Conservation (phyloP, 345 rosid genomes). For the Populus ilicifolia region DNA sequence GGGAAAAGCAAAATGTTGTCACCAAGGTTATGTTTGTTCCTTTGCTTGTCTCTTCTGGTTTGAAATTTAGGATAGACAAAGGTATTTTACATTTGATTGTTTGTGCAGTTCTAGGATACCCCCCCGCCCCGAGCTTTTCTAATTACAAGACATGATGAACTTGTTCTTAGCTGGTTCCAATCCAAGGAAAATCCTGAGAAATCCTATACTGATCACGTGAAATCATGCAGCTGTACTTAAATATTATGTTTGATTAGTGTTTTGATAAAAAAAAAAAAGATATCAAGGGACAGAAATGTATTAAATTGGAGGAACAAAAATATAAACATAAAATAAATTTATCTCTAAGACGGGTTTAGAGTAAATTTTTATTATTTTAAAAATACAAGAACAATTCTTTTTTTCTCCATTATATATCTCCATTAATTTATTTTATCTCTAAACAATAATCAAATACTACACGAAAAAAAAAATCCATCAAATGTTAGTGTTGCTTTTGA, state of each 20-base stretch:
- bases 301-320: no score
- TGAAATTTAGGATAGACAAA: slow-evolving; percentile 10
- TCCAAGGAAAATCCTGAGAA: neutral
- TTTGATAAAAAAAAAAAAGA: no score
- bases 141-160: slow-evolving; percentile 13
- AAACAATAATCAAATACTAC: no score
- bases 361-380: no score
- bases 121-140: slow-evolving; percentile 1
- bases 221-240: neutral
- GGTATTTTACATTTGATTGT: neutral
- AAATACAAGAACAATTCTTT: no score
- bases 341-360: no score
- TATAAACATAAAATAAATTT: no score
- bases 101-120: slow-evolving; percentile 25
- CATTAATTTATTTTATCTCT: no score
- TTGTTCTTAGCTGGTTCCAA: neutral
- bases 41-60: slow-evolving; percentile 38
- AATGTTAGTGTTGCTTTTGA: neutral
- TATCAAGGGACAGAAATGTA: no score
- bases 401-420: no score
- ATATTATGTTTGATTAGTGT: no score
- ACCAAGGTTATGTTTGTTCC: slow-evolving; percentile 50
- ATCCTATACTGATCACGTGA: slow-evolving; percentile 1
- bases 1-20: slow-evolving; percentile 54
- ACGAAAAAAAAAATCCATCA: no score